Base-by-base conservation (phyloP, 1,139 yeast species). In the Scheffersomyces illinoinensis region DNA sequence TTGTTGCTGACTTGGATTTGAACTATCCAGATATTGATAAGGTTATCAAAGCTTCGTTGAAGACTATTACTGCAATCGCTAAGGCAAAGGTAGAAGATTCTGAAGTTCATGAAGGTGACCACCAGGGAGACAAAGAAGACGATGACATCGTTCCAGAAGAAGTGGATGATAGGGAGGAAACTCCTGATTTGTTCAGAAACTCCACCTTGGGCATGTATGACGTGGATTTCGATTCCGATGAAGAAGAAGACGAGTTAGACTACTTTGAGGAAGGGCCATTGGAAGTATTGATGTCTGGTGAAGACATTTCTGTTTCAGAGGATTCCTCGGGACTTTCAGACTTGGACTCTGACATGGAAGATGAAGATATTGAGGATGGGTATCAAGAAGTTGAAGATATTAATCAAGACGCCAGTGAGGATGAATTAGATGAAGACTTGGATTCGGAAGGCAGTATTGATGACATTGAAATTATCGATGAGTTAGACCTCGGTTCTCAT, bases 201-300 rank as follows among this genome's bases (percentile, higher is more conserved):
- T 93, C 98, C 0, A 91, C 98, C 0, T 79, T 93, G 56, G 98
- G 98, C 1, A 93, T 93, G 97, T 93, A 90, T 70, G 98, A 93
- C 66, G 88, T 91, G 56, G 96, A 90, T 56, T 83, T 86, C 50
- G 92, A 88, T 62, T 87, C 89, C 57, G 93, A 89, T 54, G 81
- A 72, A 46, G 76, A 68, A 26, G 75, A 70, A 43, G 72, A 71
- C 39, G 77, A 70, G 46, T 62, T 64, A 54, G 73, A 70, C 50
- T 69, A 62, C 51, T 68, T 68, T 54, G 76, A 70, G 5, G 73
- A 65, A 26, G 77, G 71, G n/a, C 75, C 74, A 4, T 63, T 76
- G 53, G 83, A 77, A 52, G 81, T 70, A 1, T 64, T 77, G 53
- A 68, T 76, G 68, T 75, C 79, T 1, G 81, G 71, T 5, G 80